Base-by-base conservation (phyloP, 176 grass and related monocot genomes). In the Carex cristatella region DNA sequence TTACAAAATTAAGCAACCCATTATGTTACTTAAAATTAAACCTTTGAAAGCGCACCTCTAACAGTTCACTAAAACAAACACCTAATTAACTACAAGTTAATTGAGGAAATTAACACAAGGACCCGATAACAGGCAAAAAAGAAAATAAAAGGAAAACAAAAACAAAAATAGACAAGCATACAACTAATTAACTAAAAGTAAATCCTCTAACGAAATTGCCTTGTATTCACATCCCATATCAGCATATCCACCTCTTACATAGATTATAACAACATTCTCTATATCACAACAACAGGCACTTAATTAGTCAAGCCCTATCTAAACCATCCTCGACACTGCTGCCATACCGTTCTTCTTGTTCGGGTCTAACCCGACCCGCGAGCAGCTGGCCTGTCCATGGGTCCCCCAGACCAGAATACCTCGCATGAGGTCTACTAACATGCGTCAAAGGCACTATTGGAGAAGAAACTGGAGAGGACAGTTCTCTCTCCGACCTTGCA, bases 341-440 rank as follows among this genome's bases (percentile, higher is more conserved):
- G 74, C 84, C 90, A 66, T 83, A 85, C 67, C 88, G 87, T 61
- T 93, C 89, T 33, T 93, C 91, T 12, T 48, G 63, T 87, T 90
- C 86, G 59, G 84, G 81, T 68, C 88, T 85, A 23, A 88, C 89
- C 23, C 89, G 87, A 14, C 85, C 86, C 48, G 79, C 72, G 42
- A 90, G 90, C 23, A 96, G 64, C 63, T 76, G 90, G 30, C 85
- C 88, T 4, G 84, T 86, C 88, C 89, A 97, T 30, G 74, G 80
- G n/a, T 54, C 30, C 14, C 86, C 70, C 8, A 86, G 23, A 42
- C 61, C 83, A 3, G 89, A 71, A 75, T 94, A 94, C 65, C 91
- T 92, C 6, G 81, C 88, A 59, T 87, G 86, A 4, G 94, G 86
- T 74, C 89, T 86, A 3, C 75, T 81, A 46, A 91, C 86, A 79